Evolutionary conservation across 306 rosid species (phyloP), one percentile per base, ranked within the genome.

Genomic region (Delonix regia): DNA sequence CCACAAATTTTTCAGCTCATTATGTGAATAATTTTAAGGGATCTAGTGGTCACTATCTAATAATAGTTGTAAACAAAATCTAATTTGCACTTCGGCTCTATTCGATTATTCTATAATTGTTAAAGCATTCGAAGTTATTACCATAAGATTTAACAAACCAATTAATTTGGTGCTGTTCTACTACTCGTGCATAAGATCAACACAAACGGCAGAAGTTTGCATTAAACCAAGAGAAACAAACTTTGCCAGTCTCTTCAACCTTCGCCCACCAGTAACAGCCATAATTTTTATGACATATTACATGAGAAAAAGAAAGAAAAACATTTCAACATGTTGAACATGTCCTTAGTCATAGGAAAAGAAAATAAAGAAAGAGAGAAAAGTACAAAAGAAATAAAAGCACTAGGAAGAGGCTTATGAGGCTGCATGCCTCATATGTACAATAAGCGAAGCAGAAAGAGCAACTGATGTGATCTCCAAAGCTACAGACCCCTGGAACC

Each of bases 401-500:
- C 79, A 21, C 16, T 53, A 48, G 62, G 19, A 34, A 6, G 60
- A 22, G 28, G 51, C 52, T 77, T 39, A 73, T 13, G 41, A 18
- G 21, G 59, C 59, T 39, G 67, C 80, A 56, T 33, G 19, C 61
- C 44, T 38, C 16, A 11, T 67, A 14, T 77, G 28, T 59, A 81
- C 80, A 74, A 19, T 21, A 41, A 18, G 62, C 45, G 15, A 57
- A 28, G 30, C 44, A 14, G 19, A 30, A 2, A 24, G 4, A 45
- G 33, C 13, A 21, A 18, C 11, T 47, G 30, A 25, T 27, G 21
- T 33, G 6, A 7, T 55, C 36, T 13, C 62, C 39, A 7, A 65
- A 52, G 48, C 76, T 88, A 89, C 18, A 90, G 36, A 34, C 86
- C 88, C 78, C 66, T 85, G 13, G 97, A 85, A 71, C 87, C 82